A percentile compares a stretch with the other conserved stretches of the same genome.
Conservation (phyloP, 2,329 filamentous ascomycete species). For the Diaporthe sp. region DNA sequence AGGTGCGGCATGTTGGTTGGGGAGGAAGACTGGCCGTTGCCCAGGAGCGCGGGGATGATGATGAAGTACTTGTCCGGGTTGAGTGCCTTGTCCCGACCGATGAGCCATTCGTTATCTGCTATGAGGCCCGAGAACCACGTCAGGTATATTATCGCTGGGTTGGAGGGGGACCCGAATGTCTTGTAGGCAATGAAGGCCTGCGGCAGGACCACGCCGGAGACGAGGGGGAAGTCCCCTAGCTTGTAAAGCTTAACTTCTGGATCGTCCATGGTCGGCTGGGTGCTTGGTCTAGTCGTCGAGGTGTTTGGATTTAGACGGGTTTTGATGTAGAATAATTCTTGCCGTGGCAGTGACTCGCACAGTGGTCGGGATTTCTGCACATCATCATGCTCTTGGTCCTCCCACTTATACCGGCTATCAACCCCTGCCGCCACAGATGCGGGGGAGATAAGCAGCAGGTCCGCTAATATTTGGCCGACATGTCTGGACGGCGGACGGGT, state of each 20-base stretch:
- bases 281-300: not conserved
- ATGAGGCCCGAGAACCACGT: conserved; percentile 78
- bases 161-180: conserved; percentile 74
- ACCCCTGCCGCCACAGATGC: conserved; percentile 5
- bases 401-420: conserved; percentile 14
- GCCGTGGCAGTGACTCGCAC: not conserved
- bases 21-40: conserved; percentile 67
- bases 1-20: conserved; percentile 60
- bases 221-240: conserved; percentile 76
- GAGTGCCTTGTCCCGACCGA: conserved; percentile 75
- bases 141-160: conserved; percentile 80
- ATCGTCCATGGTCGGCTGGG: conserved; percentile 22
- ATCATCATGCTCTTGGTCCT: not conserved
- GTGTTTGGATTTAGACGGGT: too few species aligned
- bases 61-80: conserved; percentile 67
- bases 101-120: conserved; percentile 80
- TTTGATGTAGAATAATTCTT: not conserved
- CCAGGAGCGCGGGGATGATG: conserved; percentile 64
- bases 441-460: conserved; percentile 25
- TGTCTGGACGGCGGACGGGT: not conserved
- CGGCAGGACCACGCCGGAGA: conserved; percentile 72
- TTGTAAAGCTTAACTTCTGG: conserved; percentile 59
- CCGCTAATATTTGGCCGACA: conserved; percentile 11
- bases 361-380: not conserved
- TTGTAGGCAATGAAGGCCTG: conserved; percentile 82